Base-by-base conservation (phyloP, 2,329 filamentous ascomycete species). In the Pseudocercospora eumusae region DNA sequence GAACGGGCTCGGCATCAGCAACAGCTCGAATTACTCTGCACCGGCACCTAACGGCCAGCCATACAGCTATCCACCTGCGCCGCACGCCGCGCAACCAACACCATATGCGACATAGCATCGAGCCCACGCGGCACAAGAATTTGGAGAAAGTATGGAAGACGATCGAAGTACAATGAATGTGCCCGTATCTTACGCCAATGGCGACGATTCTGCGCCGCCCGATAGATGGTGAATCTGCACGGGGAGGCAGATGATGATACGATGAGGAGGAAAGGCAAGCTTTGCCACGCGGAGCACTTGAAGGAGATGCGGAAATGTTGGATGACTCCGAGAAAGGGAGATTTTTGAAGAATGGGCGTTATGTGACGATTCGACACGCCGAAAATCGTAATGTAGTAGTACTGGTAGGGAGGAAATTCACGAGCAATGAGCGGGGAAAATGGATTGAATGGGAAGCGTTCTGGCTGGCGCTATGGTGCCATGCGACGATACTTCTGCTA, bases 1-100 rank as follows among this genome's bases (percentile, higher is more conserved):
- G 68, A 70, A 67, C 25, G 72, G 72, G 15, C 64, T 74, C 4
- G 71, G 71, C 10, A 73, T 74, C 61, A 69, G 65, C 55, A 66
- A 58, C 50, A 63, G 60, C 18, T 67, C 66, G 18, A 64, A 63
- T 56, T 74, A 74, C 58, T 52, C 69, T 31, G 59, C 66, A 21
- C 69, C 68, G 55, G 57, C 63, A 21, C 66, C 68, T 25, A 61
- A 65, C 20, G 69, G 67, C 8, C 66, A 70, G 40, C 55, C 57
- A 27, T 65, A 68, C 28, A 63, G 57, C 56, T 71, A 71, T 45
- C 67, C 63, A 15, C 56, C 67, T n/a, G 52, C 69, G 1, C 59
- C 50, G 3, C 65, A 69, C 18, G 53, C 56, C 21, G 59, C 60
- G 44, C 64, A 65, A 54, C 50, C 50, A 28, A 36, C 50, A 15